Conservation (phyloP, 768 basidiomycete genomes). For the Hypsizygus marmoreus region DNA sequence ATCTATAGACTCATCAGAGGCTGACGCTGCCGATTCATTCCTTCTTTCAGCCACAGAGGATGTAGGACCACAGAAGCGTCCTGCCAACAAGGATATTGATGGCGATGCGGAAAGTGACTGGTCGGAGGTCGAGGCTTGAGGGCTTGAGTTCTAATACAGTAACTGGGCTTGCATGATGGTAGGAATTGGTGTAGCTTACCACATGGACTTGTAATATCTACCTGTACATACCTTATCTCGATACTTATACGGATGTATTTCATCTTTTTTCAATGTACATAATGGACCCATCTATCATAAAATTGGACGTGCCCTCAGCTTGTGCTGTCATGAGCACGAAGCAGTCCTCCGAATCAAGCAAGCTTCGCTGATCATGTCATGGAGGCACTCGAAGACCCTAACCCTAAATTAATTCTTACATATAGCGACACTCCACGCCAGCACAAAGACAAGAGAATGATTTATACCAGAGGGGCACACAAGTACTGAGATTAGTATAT, state of each 20-base stretch:
- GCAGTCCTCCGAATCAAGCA: too few species aligned
- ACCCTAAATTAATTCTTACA: slow-evolving; percentile 10
- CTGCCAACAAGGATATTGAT: slow-evolving; percentile 15
- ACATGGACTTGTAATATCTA: not conserved
- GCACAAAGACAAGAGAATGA: not conserved
- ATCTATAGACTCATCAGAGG: not conserved
- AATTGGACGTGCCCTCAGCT: not conserved
- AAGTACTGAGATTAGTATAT: slow-evolving; percentile 13
- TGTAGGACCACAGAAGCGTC: slow-evolving; percentile 7
- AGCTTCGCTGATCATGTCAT: too few species aligned
- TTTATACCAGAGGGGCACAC: slow-evolving; percentile 10
- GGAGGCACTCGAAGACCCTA: too few species aligned
- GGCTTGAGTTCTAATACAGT: too few species aligned
- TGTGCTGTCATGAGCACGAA: too few species aligned
- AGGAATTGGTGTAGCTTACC: not conserved
- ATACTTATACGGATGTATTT: slow-evolving; percentile 2
- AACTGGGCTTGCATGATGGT: not conserved
- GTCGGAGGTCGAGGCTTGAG: slow-evolving; percentile 42
- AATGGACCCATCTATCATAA: not conserved
- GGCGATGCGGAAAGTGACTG: slow-evolving; percentile 39
- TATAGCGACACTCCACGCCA: not conserved
- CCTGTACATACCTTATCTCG: too few species aligned
- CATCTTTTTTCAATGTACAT: not conserved
- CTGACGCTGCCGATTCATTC: slow-evolving; percentile 26
- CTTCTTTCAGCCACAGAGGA: slow-evolving; percentile 22